A percentile compares a stretch with the other conserved stretches of the same genome.
Conservation (phyloP, 75 land plant genomes). For the Larix kaempferi region DNA sequence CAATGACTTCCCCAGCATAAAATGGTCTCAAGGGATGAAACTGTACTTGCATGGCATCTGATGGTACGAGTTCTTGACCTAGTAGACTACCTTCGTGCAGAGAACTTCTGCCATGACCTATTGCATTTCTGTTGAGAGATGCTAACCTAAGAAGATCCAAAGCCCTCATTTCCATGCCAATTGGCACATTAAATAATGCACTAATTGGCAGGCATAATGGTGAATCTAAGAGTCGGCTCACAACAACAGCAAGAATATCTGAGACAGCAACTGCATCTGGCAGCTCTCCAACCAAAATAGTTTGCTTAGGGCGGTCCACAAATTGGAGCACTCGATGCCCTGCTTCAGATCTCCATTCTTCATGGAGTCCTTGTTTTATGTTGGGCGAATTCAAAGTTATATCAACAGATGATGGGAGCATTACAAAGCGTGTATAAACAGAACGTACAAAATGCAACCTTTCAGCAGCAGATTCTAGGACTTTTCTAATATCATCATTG, state of each 20-base stretch:
- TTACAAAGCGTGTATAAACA: slow-evolving; percentile 67
- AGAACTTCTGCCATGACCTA: slow-evolving; percentile 1
- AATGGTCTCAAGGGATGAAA: slow-evolving; percentile 90
- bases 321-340: slow-evolving; percentile 62
- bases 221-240: slow-evolving; percentile 65
- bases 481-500: slow-evolving; percentile 25
- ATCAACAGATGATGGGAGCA: slow-evolving; percentile 56
- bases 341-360: slow-evolving; percentile 30
- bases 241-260: slow-evolving; percentile 69
- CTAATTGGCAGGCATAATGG: slow-evolving; percentile 68
- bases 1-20: slow-evolving; percentile 86
- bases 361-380: slow-evolving; percentile 22
- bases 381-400: slow-evolving; percentile 41
- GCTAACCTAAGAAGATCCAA: slow-evolving; percentile 10
- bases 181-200: slow-evolving; percentile 61
- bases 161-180: slow-evolving; percentile 34
- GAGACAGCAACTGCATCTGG: slow-evolving; percentile 52
- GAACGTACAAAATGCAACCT: slow-evolving; percentile 65
- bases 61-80: slow-evolving; percentile 61
- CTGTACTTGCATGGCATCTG: slow-evolving; percentile 81
- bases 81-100: slow-evolving; percentile 16
- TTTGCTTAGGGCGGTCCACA: slow-evolving; percentile 30
- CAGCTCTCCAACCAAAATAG: slow-evolving; percentile 73
- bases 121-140: not conserved
- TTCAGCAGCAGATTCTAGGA: slow-evolving; percentile 46